Conservation (phyloP, 1,284 basidiomycete species). For the Tilletia walkeri region DNA sequence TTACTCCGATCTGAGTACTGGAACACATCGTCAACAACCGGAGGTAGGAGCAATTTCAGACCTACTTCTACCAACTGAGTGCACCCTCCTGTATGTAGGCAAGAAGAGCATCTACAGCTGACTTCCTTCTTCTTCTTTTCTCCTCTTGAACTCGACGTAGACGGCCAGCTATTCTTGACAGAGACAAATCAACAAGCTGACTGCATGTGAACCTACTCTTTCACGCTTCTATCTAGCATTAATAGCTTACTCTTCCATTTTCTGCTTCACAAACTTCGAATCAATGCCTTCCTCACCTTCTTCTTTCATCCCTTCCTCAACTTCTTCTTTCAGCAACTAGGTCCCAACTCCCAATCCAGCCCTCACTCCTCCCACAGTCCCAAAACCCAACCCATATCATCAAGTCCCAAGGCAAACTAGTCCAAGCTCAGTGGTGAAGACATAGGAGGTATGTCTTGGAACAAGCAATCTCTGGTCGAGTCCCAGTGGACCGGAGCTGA, state of each 20-base stretch:
- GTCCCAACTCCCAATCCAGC: slow-evolving; percentile 16
- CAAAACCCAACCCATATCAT: neutral
- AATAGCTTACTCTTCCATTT: neutral
- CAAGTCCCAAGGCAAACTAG: neutral
- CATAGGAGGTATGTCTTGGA: neutral
- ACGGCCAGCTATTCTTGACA: slow-evolving; percentile 24
- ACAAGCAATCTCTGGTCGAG: slow-evolving; percentile 19
- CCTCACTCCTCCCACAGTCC: neutral
- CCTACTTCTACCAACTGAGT: slow-evolving; percentile 14
- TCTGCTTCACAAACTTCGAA: slow-evolving; percentile 21
- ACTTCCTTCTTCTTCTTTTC: neutral
- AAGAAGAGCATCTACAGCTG: too few species aligned
- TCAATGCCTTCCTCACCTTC: neutral
- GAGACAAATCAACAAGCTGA: slow-evolving; percentile 25
- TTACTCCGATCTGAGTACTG: too few species aligned
- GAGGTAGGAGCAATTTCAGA: neutral
- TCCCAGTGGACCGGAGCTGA: slow-evolving; percentile 23
- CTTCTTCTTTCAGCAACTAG: slow-evolving; percentile 24
- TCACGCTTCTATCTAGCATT: too few species aligned
- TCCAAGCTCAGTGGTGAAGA: neutral
- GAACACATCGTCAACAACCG: too few species aligned
- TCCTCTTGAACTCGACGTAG: slow-evolving; percentile 17
- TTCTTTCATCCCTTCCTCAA: slow-evolving; percentile 18
- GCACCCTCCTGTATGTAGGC: neutral
- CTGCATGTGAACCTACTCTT: neutral